phyloP scores from a whole-genome alignment of 2,329 filamentous ascomycete species.

The Alternaria triticina region DNA sequence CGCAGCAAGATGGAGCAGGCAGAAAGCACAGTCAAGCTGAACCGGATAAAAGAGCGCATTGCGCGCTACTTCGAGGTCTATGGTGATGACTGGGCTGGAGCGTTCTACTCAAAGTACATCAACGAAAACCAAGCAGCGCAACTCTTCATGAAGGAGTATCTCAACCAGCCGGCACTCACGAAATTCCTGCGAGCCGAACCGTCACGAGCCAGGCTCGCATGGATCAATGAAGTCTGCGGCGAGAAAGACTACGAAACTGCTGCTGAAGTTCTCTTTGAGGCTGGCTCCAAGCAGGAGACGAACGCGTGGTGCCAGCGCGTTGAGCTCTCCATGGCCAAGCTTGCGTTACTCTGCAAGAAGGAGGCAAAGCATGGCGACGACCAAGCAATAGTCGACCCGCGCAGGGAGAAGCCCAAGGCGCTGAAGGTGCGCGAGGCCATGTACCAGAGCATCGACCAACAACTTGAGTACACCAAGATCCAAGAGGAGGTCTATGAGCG shows the following conservation, averaged over 20 bases:
- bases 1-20: constrained; percentile 46
- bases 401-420: constrained; percentile 39
- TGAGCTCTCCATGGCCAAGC: constrained; percentile 86
- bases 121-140: constrained; percentile 52
- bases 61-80: constrained; percentile 66
- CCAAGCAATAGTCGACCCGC: constrained; percentile 43
- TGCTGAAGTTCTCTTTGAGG: constrained; percentile 70
- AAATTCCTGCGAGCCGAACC: constrained; percentile 76
- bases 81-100: constrained; percentile 71
- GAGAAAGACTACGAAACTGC: constrained; percentile 79
- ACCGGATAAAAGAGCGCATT: constrained; percentile 53
- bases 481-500: constrained; percentile 79
- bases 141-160: constrained; percentile 71
- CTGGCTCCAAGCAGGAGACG: constrained; percentile 74
- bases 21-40: constrained; percentile 48
- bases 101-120: constrained; percentile 81
- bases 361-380: constrained; percentile 54
- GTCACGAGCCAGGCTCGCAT: constrained; percentile 78
- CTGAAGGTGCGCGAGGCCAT: constrained; percentile 49
- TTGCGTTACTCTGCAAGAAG: constrained; percentile 61
- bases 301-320: constrained; percentile 94
- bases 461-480: constrained; percentile 74
- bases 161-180: constrained; percentile 75
- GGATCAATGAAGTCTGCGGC: constrained; percentile 89
- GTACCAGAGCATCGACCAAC: constrained; percentile 57